Base-by-base conservation (phyloP, 75 land plant genomes). In the Sequoia sempervirens region DNA sequence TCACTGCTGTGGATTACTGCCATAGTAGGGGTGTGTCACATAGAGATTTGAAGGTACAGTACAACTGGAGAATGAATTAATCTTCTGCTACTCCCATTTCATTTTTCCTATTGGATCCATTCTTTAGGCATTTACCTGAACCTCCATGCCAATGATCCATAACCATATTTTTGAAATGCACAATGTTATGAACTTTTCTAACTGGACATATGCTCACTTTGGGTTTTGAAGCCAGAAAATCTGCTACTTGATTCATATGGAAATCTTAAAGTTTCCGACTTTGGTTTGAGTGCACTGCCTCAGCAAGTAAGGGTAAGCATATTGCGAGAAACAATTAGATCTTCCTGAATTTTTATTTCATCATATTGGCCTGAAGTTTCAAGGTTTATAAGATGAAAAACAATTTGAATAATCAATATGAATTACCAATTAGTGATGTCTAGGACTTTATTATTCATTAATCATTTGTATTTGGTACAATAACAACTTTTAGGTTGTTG, bases 201-300 rank as follows among this genome's bases (percentile, higher is more conserved):
- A 53, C 17, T 50, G 45, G 36, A 37, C 28, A 30, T 53, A 7
- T 80, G 34, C 26, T 80, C 11, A 43, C 46, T 80, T 41, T 80
- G 38, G 54, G 82, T 84, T 69, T 86, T 88, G 84, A 89, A 94
- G 95, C 95, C 95, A 47, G 93, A 94, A 61, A 94, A 94, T 82
- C 82, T 94, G 41, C 92, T 94, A 50, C 81, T 92, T 41, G 95
- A 94, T 85, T 86, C 88, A 61, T 66, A 87, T 82, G 94, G 94
- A 50, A 83, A 74, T 46, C 91, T 94, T 9, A 94, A 94, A 86
- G 88, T 92, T 81, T 94, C 95, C 58, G 95, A 94, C 38, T 94
- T 94, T 86, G 95, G 95, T 4, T 84, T 94, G 79, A 95, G 97
- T 89, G 94, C 97, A 58, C 83, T 93, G 53, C 85, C 95, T 34